Percentiles rank a stretch among this genome's conserved stretches.
Conservation (phyloP, 306 rosid genomes). For the barrel medic (Medicago truncatula) region MtrunA17r5.0-ANR NC_053045.1:820501-821000, state of each 20-base stretch:
- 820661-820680: slow-evolving; percentile 85
- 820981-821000: slow-evolving; percentile 18
- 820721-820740: slow-evolving; percentile 5
- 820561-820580: slow-evolving; percentile 80
- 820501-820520: slow-evolving; percentile 85
- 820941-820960: slow-evolving; percentile 2
- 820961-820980: slow-evolving; percentile 14
- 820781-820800: slow-evolving; percentile 8
- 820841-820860: not conserved
- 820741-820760: slow-evolving; percentile 10
- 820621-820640: slow-evolving; percentile 87
- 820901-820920: not conserved
- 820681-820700: slow-evolving; percentile 62
- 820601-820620: slow-evolving; percentile 87
- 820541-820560: slow-evolving; percentile 73
- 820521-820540: slow-evolving; percentile 67
- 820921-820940: slow-evolving; percentile 4
- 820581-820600: slow-evolving; percentile 74
- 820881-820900: slow-evolving; percentile 19
- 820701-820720: not conserved
- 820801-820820: slow-evolving; percentile 18
- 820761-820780: slow-evolving; percentile 5
- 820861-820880: slow-evolving; percentile 8
- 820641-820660: slow-evolving; percentile 84
- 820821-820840: slow-evolving; percentile 16